Evolutionary conservation across 345 rosid species (phyloP), one percentile per base, ranked within the genome.

Genomic region (Aquilaria yunnanensis): DNA sequence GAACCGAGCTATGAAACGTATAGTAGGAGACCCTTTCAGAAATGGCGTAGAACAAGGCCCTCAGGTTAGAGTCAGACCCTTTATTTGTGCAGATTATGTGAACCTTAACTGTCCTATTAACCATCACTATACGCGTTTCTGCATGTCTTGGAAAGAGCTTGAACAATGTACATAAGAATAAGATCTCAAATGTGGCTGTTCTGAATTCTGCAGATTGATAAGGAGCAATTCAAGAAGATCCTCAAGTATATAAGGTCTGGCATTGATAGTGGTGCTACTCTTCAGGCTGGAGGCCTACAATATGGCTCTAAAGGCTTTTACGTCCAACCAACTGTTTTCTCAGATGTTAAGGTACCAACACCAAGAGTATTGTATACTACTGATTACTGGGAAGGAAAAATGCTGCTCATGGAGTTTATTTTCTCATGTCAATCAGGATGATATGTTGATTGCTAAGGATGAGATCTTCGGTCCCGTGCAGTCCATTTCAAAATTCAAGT

Each of bases 381-480:
- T 65, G 37, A 14, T 62, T 9, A 11, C 5, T 0, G 10, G 12
- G 13, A 54, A 10, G 11, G 46, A 8, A 34, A 30, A 32, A 23
- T 12, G 29, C 49, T 60, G 46, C 33, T 48, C 12, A 4, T 13
- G 45, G 34, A 57, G 43, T 58, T 53, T 11, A 60, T 54, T 34
- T 11, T 45, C 23, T 14, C 9, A 53, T 14, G 33, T 60, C 14
- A 14, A 33, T 33, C 57, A 86, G 88, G 94, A 87, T 23, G 79
- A 82, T 56, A 87, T 87, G 94, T 32, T 75, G 74, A 87, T 87
- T 3, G 94, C 90, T 2, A 68, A 69, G 66, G 94, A 87, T 0
- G 94, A 84, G 79, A 87, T 87, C 65, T 87, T 87, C 47, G 94
- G 94, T 52, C 94, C 90, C 2, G 88, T 87, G 54, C 94, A 87